Conservation (phyloP, 2,329 filamentous ascomycete genomes). For the Penicillium nordicum region DNA sequence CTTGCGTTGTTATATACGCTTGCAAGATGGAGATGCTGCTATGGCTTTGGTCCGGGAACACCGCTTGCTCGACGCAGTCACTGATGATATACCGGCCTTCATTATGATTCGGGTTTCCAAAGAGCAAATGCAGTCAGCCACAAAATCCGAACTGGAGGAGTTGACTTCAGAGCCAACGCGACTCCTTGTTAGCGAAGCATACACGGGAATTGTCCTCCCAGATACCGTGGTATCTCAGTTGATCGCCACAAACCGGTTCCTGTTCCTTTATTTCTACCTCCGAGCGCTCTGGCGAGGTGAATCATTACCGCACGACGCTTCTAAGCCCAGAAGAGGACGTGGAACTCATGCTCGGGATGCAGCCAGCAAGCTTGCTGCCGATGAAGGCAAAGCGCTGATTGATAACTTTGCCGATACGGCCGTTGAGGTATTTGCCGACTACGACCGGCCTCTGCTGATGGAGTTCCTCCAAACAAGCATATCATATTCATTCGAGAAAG, state of each 20-base stretch:
- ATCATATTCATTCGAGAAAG: conserved; percentile 77
- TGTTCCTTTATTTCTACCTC: conserved; percentile 91
- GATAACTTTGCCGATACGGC: conserved; percentile 85
- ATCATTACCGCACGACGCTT: conserved; percentile 46
- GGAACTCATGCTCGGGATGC: conserved; percentile 40
- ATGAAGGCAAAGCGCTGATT: conserved; percentile 65
- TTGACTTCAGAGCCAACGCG: conserved; percentile 79
- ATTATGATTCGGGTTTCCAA: conserved; percentile 80
- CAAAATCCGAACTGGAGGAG: conserved; percentile 69
- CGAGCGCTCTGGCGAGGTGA: conserved; percentile 79
- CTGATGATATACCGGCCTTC: conserved; percentile 85
- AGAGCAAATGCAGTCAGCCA: conserved; percentile 63
- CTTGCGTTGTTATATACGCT: conserved; percentile 78
- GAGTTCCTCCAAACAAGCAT: conserved; percentile 81
- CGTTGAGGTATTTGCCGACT: conserved; percentile 79
- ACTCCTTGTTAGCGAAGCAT: conserved; percentile 84
- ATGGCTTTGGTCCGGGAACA: conserved; percentile 83
- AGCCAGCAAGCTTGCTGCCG: conserved; percentile 48
- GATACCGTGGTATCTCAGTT: conserved; percentile 76
- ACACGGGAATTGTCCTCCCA: conserved; percentile 79
- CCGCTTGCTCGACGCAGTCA: conserved; percentile 83
- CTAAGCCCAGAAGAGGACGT: conserved; percentile 35
- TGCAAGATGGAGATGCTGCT: conserved; percentile 87
- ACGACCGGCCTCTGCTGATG: conserved; percentile 76
- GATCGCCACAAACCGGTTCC: conserved; percentile 60